phyloP scores from a whole-genome alignment of 1,284 basidiomycete genomes.

The Austropuccinia psidii region DNA sequence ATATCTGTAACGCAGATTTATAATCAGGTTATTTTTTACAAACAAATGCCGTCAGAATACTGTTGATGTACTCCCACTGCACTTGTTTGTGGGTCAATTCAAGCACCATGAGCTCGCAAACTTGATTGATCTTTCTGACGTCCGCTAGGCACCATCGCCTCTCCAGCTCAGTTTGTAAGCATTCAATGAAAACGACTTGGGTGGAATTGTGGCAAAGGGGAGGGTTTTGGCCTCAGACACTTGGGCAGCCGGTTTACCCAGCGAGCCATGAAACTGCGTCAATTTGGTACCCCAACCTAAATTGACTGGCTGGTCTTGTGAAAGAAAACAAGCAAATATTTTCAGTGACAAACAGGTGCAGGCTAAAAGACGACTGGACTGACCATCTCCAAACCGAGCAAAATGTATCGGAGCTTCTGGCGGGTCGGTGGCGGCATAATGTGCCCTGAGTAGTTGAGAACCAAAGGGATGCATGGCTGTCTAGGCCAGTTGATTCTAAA shows the following conservation, averaged over 20 bases:
- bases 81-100: conserved; percentile 63
- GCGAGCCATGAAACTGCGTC: conserved; percentile 94
- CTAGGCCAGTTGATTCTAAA: no score
- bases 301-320: conserved; percentile 21
- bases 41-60: conserved; percentile 83
- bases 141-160: conserved; percentile 42
- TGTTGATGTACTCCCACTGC: conserved; percentile 73
- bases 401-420: no score
- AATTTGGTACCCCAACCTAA: conserved; percentile 84
- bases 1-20: conserved; percentile 68
- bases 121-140: conserved; percentile 55
- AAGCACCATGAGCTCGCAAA: conserved; percentile 70
- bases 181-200: no score
- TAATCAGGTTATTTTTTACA: conserved; percentile 86
- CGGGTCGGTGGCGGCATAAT: no score
- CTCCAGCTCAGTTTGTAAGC: conserved; percentile 10
- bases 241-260: conserved; percentile 74
- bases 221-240: conserved; percentile 40
- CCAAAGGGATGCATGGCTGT: no score
- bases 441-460: no score
- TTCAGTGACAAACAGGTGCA: no score
- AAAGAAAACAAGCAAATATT: neutral
- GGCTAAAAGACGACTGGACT: no score
- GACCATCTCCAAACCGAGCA: no score
- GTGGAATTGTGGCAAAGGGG: no score